phyloP scores from a whole-genome alignment of 306 rosid species.

The Lagenaria siceraria region DNA sequence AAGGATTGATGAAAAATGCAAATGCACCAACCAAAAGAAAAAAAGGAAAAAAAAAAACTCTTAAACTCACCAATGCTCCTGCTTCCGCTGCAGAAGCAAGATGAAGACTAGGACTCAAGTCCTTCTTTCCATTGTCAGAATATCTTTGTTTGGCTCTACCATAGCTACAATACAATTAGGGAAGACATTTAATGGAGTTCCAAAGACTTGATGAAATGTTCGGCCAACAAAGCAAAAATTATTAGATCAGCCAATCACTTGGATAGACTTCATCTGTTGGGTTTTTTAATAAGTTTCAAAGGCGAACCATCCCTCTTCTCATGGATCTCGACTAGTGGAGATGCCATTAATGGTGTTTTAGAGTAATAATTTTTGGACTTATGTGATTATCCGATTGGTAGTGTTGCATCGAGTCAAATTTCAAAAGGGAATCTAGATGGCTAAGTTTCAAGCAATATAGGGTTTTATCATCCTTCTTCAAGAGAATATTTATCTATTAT shows the following conservation, averaged over 20 bases:
- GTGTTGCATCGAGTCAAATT: background rate
- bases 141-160: conserved; percentile 79
- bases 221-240: background rate
- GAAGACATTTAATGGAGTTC: conserved; percentile 4
- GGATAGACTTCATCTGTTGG: background rate
- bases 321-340: background rate
- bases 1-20: background rate
- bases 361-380: background rate
- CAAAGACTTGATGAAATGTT: background rate
- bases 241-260: background rate
- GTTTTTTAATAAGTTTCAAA: background rate
- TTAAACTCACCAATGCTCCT: conserved; percentile 70
- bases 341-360: background rate
- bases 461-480: background rate
- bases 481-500: background rate
- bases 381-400: background rate
- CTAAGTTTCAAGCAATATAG: background rate
- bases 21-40: background rate
- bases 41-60: background rate
- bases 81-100: conserved; percentile 99
- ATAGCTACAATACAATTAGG: conserved; percentile 37
- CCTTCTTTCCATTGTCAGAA: conserved; percentile 49
- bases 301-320: background rate
- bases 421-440: background rate
- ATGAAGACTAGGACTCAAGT: conserved; percentile 65